Evolutionary conservation across 768 basidiomycete species (phyloP), one percentile per base, ranked within the genome.

Genomic region (Megacollybia marginata): DNA sequence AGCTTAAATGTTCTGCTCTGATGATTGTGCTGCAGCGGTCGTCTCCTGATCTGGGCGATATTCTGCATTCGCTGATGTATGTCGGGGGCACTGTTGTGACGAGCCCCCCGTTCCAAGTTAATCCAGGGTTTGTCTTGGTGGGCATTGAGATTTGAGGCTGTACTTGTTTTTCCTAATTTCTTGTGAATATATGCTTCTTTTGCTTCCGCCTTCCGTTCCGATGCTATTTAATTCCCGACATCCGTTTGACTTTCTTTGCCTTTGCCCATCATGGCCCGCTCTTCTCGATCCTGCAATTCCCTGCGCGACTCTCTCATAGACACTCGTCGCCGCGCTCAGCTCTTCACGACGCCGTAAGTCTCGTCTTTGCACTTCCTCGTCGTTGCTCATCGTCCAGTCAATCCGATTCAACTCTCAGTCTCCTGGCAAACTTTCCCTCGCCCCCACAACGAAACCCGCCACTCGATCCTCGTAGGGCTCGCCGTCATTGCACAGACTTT

Each of bases 21-120:
- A 76, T 92, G 52, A 90, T 94, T 55, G 85, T 77, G 34, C 71
- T 94, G 49, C 87, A 90, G 64, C 79, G 85, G 57, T 74, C 82
- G 0, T 85, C 82, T 38, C 77, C 80, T 15, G 78, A 76, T 48
- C 74, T 93, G 48, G 78, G 84, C 56, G 79, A 82, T 59, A 71
- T 92, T 50, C 71, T 94, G 34, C 92, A 94, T 61, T 86, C 92
- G 46, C 75, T 94, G 54, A 89, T 94, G 88, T 94, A 94, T 66
- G 88, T 93, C 47, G 91, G 91, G 54, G 92, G 88, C 49, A 79
- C 76, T 46, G 85, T 94, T 48, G 83, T 94, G 47, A 88, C 89
- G 48, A 84, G 81, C 61, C 86, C 88, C 48, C 80, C 79, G 20
- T 88, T 87, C 73, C 72, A 80, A 59, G 80, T 85, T 50, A 79